These are phyloP conservation scores for Gyromitra esculenta DNA, from an alignment of 2,329 filamentous ascomycete genomes.

Conservation along the genomic window DNA sequence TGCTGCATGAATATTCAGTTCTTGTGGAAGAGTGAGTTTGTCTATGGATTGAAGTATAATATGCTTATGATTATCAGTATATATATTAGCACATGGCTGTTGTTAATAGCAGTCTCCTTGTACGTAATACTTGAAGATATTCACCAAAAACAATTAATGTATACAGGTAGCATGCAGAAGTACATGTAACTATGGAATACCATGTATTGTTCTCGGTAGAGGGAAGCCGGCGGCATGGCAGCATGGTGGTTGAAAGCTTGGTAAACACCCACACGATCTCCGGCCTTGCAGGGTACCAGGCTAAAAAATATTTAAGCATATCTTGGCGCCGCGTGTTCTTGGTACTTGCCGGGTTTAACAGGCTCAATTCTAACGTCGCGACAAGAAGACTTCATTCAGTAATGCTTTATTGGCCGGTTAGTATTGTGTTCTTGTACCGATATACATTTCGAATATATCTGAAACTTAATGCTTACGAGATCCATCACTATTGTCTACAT, in stretches of 20 bases:
- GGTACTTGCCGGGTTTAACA: not conserved
- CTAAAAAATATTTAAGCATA: conserved; percentile 29
- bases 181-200: too few relatives aligned
- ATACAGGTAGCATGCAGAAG: too few relatives aligned
- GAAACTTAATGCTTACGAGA: not conserved
- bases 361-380: not conserved
- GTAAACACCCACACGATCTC: not conserved
- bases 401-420: not conserved
- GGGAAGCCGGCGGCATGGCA: conserved; percentile 5
- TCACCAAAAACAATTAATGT: too few relatives aligned
- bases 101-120: too few relatives aligned
- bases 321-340: conserved; percentile 34
- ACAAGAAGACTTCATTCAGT: not conserved
- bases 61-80: too few relatives aligned
- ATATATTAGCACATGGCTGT: too few relatives aligned
- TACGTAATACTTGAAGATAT: too few relatives aligned
- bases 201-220: not conserved
- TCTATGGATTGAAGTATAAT: too few relatives aligned
- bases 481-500: not conserved
- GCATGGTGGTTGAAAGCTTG: conserved; percentile 11
- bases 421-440: not conserved
- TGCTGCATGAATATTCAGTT: too few relatives aligned
- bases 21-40: too few relatives aligned
- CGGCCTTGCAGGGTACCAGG: conserved; percentile 6
- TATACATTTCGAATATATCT: not conserved